Percentiles rank a stretch among this genome's conserved stretches.
phyloP scores from a whole-genome alignment of 768 basidiomycete species.

The Dioszegia aurantiaca region DNA sequence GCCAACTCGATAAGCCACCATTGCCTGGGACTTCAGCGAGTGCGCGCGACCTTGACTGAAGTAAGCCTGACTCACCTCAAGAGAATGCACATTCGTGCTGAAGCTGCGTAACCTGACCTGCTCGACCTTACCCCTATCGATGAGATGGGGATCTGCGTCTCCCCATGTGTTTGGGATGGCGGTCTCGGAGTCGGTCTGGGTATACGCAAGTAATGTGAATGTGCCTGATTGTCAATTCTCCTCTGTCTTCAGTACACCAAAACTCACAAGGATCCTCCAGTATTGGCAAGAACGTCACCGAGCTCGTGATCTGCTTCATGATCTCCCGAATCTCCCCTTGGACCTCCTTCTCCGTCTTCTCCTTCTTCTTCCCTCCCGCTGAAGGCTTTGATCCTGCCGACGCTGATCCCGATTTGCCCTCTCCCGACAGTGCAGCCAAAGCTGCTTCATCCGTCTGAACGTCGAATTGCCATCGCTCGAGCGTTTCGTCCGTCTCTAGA shows the following conservation, averaged over 20 bases:
- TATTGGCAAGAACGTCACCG: slow-evolving; percentile 92
- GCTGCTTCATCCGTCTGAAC: slow-evolving; percentile 59
- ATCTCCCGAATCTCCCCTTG: slow-evolving; percentile 97
- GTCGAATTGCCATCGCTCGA: slow-evolving; percentile 98
- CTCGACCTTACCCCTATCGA: slow-evolving; percentile 76
- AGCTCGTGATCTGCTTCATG: slow-evolving; percentile 95
- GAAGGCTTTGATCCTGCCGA: slow-evolving; percentile 3
- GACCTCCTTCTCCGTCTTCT: slow-evolving; percentile 65
- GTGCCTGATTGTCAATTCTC: no score
- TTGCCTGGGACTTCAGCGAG: slow-evolving; percentile 61
- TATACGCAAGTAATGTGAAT: slow-evolving; percentile 97
- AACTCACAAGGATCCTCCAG: slow-evolving; percentile 69
- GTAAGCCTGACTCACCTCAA: slow-evolving; percentile 53
- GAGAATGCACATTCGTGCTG: slow-evolving; percentile 95
- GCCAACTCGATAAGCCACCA: slow-evolving; percentile 95
- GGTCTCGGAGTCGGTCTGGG: slow-evolving; percentile 69
- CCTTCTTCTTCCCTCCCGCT: slow-evolving; percentile 38
- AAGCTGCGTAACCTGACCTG: slow-evolving; percentile 86
- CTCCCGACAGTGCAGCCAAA: not conserved
- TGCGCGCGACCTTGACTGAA: not conserved
- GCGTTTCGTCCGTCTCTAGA: slow-evolving; percentile 82
- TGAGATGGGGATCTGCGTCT: slow-evolving; percentile 86
- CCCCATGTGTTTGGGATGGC: slow-evolving; percentile 95
- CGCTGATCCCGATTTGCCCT: not conserved
- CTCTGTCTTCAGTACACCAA: no score